A percentile compares a stretch with the other conserved stretches of the same genome.
Conservation (phyloP, 768 basidiomycete genomes). For the Collybia nuda region DNA sequence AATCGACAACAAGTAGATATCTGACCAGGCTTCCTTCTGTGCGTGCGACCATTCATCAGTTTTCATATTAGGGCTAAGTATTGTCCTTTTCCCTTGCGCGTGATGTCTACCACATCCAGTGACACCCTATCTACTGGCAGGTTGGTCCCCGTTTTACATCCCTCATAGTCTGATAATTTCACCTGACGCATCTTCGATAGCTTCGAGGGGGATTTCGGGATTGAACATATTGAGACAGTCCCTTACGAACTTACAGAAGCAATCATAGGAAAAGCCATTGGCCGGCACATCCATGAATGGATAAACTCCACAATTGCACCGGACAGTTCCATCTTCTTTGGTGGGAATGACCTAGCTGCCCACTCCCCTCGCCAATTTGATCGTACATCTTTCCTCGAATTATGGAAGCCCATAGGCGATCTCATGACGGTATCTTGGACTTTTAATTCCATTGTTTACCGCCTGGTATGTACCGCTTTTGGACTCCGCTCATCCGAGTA, state of each 20-base stretch:
- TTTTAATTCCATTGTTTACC: slow-evolving; percentile 5
- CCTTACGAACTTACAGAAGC: neutral
- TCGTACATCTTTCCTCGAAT: slow-evolving; percentile 1
- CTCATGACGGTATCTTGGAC: slow-evolving; percentile 6
- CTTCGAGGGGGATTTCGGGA: too few species aligned
- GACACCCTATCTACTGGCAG: slow-evolving; percentile 9
- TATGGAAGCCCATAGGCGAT: slow-evolving; percentile 5
- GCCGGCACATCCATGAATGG: slow-evolving; percentile 3
- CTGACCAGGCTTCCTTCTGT: neutral
- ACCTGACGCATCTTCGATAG: too few species aligned
- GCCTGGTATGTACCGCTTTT: slow-evolving; percentile 9
- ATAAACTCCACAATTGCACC: neutral
- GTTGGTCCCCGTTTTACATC: neutral
- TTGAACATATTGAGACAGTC: neutral
- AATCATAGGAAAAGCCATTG: neutral
- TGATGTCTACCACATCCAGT: slow-evolving; percentile 10
- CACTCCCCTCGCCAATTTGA: neutral
- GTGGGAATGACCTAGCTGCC: neutral
- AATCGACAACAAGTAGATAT: neutral
- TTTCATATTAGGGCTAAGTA: neutral
- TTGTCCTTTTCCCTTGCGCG: neutral
- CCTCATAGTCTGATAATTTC: neutral
- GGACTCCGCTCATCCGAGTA: slow-evolving; percentile 2
- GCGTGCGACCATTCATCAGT: neutral
- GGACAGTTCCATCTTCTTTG: neutral